Base-by-base conservation (phyloP, 73 alveolate species). In the Breviolum minutum region DNA sequence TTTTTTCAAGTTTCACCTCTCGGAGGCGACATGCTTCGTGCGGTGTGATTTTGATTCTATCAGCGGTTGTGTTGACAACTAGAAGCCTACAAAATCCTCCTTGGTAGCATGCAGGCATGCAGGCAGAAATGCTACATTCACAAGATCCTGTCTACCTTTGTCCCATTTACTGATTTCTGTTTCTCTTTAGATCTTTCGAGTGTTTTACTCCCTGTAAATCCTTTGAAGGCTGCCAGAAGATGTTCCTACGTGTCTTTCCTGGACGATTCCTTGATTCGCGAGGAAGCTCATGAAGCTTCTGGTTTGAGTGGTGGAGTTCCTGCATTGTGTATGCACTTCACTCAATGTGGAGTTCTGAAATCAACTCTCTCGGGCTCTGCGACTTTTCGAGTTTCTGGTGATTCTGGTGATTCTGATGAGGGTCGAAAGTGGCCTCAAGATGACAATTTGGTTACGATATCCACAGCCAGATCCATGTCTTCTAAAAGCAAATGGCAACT, bases 261-360 rank as follows among this genome's bases (percentile, higher is more conserved):
- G 94, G 94, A 85, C 63, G 94, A 85, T n/a, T 24, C 79, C 30
- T 27, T 85, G 94, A 85, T 85, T 85, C 94, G 63, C 86, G 63
- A 27, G 48, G 1, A n/a, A 16, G 19, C 63, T 27, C 24, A 10
- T 17, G 24, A 29, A 30, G 63, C n/a, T 9, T 9, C 63, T 8
- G 30, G 19, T 22, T 8, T 60, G 30, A 61, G 61, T 60, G 63
- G 94, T 26, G 94, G 94, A 6, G 7, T n/a, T n/a, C n/a, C n/a
- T n/a, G n/a, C 91, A 5, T 24, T 85, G 63, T 62, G 77, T 82
- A 60, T 48, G 92, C 92, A 29, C 74, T 83, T 29, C 92, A 8
- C 79, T 63, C 60, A 24, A 5, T 85, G 94, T 63, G 77, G 63
- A 7, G 77, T n/a, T 11, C 77, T 85, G 63, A 61, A n/a, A 24